Percentiles rank a stretch among this genome's conserved stretches.
Conservation (phyloP, 1,284 basidiomycete species). For the Ustilago xerochloae region DNA sequence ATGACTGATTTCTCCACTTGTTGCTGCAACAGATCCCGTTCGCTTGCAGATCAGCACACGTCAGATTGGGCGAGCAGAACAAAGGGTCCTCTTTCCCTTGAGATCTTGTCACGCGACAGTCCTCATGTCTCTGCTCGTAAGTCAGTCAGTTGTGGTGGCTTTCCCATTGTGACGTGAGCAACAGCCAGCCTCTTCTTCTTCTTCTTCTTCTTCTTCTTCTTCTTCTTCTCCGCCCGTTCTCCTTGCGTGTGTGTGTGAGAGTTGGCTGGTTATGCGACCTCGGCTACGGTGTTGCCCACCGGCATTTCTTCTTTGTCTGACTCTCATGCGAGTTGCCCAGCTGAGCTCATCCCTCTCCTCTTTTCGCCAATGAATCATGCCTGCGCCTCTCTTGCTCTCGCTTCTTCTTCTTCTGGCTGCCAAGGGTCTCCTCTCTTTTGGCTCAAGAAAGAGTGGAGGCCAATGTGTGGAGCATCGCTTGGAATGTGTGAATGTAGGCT, state of each 20-base stretch:
- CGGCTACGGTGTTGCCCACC: background rate
- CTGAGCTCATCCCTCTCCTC: too few species aligned
- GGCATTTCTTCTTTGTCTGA: too few species aligned
- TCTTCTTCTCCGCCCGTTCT: background rate
- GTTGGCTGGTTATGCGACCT: background rate
- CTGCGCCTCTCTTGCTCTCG: too few species aligned
- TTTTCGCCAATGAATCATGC: background rate
- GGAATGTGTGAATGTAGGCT: too few species aligned
- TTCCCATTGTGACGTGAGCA: constrained; percentile 3
- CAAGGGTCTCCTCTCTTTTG: too few species aligned
- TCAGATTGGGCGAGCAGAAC: background rate
- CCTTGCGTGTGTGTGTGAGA: background rate
- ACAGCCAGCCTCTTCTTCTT: background rate
- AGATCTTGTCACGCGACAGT: constrained; percentile 3
- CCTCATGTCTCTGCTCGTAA: background rate
- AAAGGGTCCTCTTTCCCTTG: background rate
- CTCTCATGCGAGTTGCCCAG: too few species aligned
- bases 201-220: background rate
- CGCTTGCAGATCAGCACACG: constrained; percentile 4
- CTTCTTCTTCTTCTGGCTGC: background rate
- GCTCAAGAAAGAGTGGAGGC: too few species aligned
- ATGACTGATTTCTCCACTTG: constrained; percentile 2
- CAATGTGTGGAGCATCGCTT: too few species aligned
- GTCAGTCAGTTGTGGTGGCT: background rate
- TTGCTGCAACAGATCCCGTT: background rate